Evolutionary conservation across 805 yeast species (phyloP).

Genomic region (Yamadazyma sp.): DNA sequence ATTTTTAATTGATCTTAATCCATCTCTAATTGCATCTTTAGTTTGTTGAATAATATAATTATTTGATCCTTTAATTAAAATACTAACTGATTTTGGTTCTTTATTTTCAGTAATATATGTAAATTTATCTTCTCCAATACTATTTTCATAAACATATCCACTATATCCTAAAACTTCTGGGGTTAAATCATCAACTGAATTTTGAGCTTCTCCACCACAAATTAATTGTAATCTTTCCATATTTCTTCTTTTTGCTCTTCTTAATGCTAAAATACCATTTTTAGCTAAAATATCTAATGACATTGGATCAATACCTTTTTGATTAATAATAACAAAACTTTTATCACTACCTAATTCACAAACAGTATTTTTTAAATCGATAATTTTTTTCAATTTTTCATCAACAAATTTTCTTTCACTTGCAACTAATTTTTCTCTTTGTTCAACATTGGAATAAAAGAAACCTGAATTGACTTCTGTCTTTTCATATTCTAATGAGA

Average conservation of each 20-base stretch:
- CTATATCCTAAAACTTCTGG: slow-evolving; percentile 82
- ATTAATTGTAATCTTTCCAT: slow-evolving; percentile 97
- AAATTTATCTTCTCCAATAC: slow-evolving; percentile 95
- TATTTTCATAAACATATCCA: slow-evolving; percentile 87
- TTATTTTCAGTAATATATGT: slow-evolving; percentile 89
- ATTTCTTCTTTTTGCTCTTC: slow-evolving; percentile 98
- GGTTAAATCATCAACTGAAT: slow-evolving; percentile 88
- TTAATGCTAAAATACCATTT: slow-evolving; percentile 86
- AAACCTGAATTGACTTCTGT: slow-evolving; percentile 97
- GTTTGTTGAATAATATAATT: slow-evolving; percentile 86
- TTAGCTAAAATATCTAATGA: slow-evolving; percentile 91
- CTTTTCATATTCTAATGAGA: slow-evolving; percentile 93
- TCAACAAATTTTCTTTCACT: slow-evolving; percentile 93
- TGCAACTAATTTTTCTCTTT: slow-evolving; percentile 90
- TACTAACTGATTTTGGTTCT: slow-evolving; percentile 88
- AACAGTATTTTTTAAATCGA: slow-evolving; percentile 89
- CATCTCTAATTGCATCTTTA: slow-evolving; percentile 96
- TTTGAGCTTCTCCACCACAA: slow-evolving; percentile 97
- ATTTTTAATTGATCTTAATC: slow-evolving; percentile 90
- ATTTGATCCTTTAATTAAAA: slow-evolving; percentile 91
- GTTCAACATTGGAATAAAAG: slow-evolving; percentile 92
- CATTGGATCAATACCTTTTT: slow-evolving; percentile 98
- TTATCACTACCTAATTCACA: slow-evolving; percentile 70
- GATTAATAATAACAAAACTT: slow-evolving; percentile 93
- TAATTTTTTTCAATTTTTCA: slow-evolving; percentile 84